These are phyloP conservation scores for Chaetothyriales sp. DNA, from an alignment of 2,329 filamentous ascomycete species.

Conservation along the genomic window DNA sequence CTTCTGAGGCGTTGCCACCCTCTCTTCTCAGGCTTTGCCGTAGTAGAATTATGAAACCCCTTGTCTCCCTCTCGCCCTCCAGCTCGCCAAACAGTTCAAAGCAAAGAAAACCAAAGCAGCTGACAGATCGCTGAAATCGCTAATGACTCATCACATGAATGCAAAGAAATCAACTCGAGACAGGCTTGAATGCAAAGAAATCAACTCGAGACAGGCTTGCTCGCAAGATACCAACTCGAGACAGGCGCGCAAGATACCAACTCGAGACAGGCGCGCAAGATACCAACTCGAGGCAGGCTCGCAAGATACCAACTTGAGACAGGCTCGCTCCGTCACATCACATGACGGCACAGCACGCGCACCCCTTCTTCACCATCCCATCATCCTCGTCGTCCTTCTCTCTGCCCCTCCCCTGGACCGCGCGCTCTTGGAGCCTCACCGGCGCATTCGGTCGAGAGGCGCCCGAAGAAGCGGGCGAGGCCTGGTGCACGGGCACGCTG, in stretches of 20 bases:
- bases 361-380: conserved; percentile 43
- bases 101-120: not conserved
- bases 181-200: not conserved
- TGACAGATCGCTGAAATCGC: not conserved
- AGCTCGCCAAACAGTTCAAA: no score
- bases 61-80: no score
- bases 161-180: not conserved
- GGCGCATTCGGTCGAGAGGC: conserved; percentile 22
- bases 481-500: conserved; percentile 17
- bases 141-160: not conserved
- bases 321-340: conserved; percentile 46
- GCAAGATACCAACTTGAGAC: not conserved
- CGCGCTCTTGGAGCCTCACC: conserved; percentile 24
- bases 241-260: not conserved
- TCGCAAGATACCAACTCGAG: not conserved
- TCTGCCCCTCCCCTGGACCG: conserved; percentile 21
- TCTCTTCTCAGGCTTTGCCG: no score
- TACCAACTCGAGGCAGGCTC: no score
- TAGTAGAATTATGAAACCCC: no score
- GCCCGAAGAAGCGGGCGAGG: conserved; percentile 10
- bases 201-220: no score
- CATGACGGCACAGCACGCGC: conserved; percentile 59
- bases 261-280: not conserved
- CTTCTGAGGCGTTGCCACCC: no score
- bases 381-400: conserved; percentile 43